Conservation (phyloP, 805 yeast species). For the Nakazawaea wickerhamii region DNA sequence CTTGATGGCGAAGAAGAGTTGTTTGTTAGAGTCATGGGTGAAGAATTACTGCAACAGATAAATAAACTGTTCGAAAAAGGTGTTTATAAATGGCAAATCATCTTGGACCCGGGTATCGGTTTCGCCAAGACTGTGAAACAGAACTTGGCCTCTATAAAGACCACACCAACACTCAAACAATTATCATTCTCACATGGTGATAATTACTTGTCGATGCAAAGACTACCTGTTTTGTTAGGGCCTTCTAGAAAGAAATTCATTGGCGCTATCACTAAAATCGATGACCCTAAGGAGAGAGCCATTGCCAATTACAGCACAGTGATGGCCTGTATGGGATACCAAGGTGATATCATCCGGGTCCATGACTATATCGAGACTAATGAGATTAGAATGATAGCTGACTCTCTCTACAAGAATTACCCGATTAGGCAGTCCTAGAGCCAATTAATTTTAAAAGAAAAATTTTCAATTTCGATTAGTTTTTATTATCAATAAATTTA, state of each 20-base stretch:
- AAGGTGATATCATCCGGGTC: constrained; percentile 78
- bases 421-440: constrained; percentile 1
- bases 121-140: constrained; percentile 82
- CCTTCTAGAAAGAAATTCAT: constrained; percentile 87
- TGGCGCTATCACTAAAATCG: constrained; percentile 62
- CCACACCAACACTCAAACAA: constrained; percentile 39
- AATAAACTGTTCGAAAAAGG: constrained; percentile 55
- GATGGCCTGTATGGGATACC: constrained; percentile 66
- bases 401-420: constrained; percentile 9
- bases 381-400: constrained; percentile 20
- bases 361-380: constrained; percentile 68
- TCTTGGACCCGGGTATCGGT: constrained; percentile 93
- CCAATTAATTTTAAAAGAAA: too few relatives aligned
- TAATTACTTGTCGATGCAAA: constrained; percentile 37
- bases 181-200: constrained; percentile 32
- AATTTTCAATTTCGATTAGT: background rate
- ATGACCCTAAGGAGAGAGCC: constrained; percentile 54
- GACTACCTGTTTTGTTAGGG: constrained; percentile 72
- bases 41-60: constrained; percentile 59
- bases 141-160: constrained; percentile 59
- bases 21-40: constrained; percentile 51
- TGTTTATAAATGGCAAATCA: constrained; percentile 82
- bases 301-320: constrained; percentile 74
- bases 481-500: background rate
- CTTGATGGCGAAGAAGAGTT: constrained; percentile 2